phyloP scores from a whole-genome alignment of 202 grass and related monocot species.

The Elaeis oleifera region DNA sequence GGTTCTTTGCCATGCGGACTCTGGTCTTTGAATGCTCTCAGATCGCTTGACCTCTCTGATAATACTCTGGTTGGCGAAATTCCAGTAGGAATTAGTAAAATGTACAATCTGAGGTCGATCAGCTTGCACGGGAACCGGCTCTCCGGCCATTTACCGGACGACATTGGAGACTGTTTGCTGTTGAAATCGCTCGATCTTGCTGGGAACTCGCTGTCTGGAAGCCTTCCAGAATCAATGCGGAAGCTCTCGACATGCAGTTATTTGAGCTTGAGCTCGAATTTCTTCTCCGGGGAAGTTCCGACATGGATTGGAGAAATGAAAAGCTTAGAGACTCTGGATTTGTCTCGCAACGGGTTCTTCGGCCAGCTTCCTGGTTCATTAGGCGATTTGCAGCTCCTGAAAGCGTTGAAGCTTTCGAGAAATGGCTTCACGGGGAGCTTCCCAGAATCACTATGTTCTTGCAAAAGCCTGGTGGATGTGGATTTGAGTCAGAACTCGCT shows the following conservation, averaged over 20 bases:
- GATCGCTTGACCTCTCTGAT: conserved; percentile 64
- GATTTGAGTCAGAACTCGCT: conserved; percentile 83
- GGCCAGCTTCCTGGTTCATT: conserved; percentile 68
- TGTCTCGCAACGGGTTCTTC: conserved; percentile 62
- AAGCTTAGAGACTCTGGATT: conserved; percentile 62
- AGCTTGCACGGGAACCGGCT: conserved; percentile 60
- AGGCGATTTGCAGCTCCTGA: conserved; percentile 54
- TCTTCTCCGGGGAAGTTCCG: conserved; percentile 59
- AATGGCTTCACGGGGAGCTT: conserved; percentile 75
- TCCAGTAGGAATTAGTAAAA: conserved; percentile 65
- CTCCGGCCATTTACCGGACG: conserved; percentile 55
- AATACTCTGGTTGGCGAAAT: conserved; percentile 63
- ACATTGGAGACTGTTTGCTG: conserved; percentile 79
- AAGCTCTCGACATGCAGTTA: conserved; percentile 71
- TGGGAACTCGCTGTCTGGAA: conserved; percentile 59
- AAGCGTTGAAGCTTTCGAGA: conserved; percentile 57
- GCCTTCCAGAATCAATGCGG: conserved; percentile 61
- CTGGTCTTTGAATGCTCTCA: conserved; percentile 78
- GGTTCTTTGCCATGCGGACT: conserved; percentile 52
- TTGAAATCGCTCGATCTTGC: conserved; percentile 68
- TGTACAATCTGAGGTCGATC: conserved; percentile 75
- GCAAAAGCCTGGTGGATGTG: conserved; percentile 55
- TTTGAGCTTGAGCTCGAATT: conserved; percentile 69
- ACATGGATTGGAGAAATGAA: conserved; percentile 80
- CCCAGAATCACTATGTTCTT: conserved; percentile 53